These are phyloP conservation scores for Neoascochyta sp. DNA, from an alignment of 2,329 filamentous ascomycete genomes.

Conservation along the genomic window DNA sequence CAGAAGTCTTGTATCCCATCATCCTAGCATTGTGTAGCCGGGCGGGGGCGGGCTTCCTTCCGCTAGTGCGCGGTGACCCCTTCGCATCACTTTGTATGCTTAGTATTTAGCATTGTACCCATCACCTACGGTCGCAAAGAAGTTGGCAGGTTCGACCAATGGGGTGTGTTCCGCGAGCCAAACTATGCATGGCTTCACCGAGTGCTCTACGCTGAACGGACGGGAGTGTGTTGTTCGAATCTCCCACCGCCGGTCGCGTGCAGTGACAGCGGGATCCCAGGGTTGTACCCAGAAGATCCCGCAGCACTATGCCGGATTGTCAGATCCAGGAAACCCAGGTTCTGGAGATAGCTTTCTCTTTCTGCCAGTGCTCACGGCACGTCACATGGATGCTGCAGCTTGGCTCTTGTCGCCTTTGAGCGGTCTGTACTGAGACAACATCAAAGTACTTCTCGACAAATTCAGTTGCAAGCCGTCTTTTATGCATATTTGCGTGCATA, in stretches of 20 bases:
- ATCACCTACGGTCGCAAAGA: conserved; percentile 13
- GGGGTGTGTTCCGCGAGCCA: not conserved
- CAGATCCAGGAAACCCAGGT: conserved; percentile 7
- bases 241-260: conserved; percentile 25
- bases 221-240: conserved; percentile 28
- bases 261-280: conserved; percentile 15
- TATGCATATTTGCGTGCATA: conserved; percentile 8
- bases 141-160: conserved; percentile 7
- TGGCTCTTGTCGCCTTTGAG: conserved; percentile 16
- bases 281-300: conserved; percentile 8
- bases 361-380: conserved; percentile 13
- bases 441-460: conserved; percentile 15
- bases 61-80: too few relatives aligned
- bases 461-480: conserved; percentile 10
- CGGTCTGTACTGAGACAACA: conserved; percentile 30
- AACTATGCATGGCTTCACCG: conserved; percentile 2
- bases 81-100: too few relatives aligned
- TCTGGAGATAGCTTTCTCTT: conserved; percentile 11
- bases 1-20: conserved; percentile 13
- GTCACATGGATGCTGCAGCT: conserved; percentile 17
- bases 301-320: conserved; percentile 8
- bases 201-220: conserved; percentile 13
- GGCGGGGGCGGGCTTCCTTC: conserved; percentile 7
- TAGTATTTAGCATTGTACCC: conserved; percentile 10
- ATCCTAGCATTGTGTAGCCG: conserved; percentile 21